phyloP scores from a whole-genome alignment of 2,329 filamentous ascomycete species.

The Geosmithia flava region DNA sequence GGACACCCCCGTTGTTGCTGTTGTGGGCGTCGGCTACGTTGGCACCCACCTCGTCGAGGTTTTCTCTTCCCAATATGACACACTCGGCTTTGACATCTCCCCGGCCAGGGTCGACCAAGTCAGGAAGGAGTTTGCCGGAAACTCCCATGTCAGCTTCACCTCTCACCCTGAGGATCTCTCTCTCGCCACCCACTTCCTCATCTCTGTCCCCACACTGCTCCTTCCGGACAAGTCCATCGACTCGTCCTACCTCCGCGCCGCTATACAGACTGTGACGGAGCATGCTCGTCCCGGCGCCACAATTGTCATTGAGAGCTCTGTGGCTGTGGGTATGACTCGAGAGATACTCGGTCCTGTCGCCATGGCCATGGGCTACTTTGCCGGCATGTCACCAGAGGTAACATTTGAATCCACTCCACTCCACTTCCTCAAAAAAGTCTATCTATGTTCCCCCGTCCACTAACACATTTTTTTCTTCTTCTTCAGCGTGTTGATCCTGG shows the following conservation, averaged over 20 bases:
- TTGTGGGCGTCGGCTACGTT: slow-evolving; percentile 42
- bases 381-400: slow-evolving; percentile 36
- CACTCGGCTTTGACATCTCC: slow-evolving; percentile 35
- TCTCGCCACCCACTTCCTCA: slow-evolving; percentile 35
- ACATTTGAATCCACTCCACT: no score
- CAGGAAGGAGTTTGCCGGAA: slow-evolving; percentile 11
- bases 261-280: slow-evolving; percentile 24
- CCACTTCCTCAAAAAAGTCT: neutral
- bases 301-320: slow-evolving; percentile 39
- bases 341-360: slow-evolving; percentile 32
- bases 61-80: slow-evolving; percentile 25
- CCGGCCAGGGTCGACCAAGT: slow-evolving; percentile 21
- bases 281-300: slow-evolving; percentile 29
- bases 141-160: slow-evolving; percentile 22
- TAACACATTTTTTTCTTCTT: neutral
- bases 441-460: neutral
- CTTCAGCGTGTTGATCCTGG: slow-evolving; percentile 32
- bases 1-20: slow-evolving; percentile 24
- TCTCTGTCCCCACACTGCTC: slow-evolving; percentile 39
- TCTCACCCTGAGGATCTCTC: slow-evolving; percentile 21
- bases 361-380: slow-evolving; percentile 24
- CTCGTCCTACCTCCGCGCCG: slow-evolving; percentile 29
- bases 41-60: slow-evolving; percentile 32
- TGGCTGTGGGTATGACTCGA: slow-evolving; percentile 41
- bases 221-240: slow-evolving; percentile 32